Conservation (phyloP, 148 eudicot species). For the Tetragonia tetragonoides region DNA sequence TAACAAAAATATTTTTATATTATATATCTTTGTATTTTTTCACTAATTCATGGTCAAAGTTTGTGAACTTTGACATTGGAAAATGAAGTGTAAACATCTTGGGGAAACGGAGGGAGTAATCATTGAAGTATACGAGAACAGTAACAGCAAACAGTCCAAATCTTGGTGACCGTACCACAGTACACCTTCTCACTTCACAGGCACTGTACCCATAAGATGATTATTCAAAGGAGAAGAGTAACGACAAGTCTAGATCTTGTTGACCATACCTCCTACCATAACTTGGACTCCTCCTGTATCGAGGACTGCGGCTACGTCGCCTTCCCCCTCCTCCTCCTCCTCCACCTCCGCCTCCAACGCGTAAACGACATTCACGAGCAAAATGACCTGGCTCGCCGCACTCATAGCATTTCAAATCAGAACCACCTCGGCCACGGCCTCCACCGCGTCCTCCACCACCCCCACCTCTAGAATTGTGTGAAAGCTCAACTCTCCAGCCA, state of each 20-base stretch:
- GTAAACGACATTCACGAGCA: slow-evolving; percentile 89
- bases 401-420: slow-evolving; percentile 94
- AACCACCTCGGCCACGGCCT: slow-evolving; percentile 91
- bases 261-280: slow-evolving; percentile 78
- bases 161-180: not conserved
- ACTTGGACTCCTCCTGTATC: slow-evolving; percentile 96
- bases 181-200: too few relatives aligned
- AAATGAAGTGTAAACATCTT: too few relatives aligned
- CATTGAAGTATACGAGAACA: not conserved
- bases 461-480: slow-evolving; percentile 89
- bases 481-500: slow-evolving; percentile 99
- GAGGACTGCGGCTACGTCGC: slow-evolving; percentile 84
- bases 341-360: slow-evolving; percentile 31
- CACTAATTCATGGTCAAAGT: too few relatives aligned
- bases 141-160: not conserved
- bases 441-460: slow-evolving; percentile 58
- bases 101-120: too few relatives aligned
- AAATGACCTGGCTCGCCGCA: slow-evolving; percentile 98
- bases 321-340: slow-evolving; percentile 61
- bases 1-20: too few relatives aligned
- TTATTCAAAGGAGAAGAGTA: too few relatives aligned
- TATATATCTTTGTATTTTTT: too few relatives aligned
- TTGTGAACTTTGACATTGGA: too few relatives aligned
- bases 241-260: too few relatives aligned
- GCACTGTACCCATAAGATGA: too few relatives aligned